A percentile compares a stretch with the other conserved stretches of the same genome.
These are phyloP conservation scores for Thalassiosira livingstoniorum DNA, from an alignment of 352 stramenopile genomes.

Conservation along the genomic window DNA sequence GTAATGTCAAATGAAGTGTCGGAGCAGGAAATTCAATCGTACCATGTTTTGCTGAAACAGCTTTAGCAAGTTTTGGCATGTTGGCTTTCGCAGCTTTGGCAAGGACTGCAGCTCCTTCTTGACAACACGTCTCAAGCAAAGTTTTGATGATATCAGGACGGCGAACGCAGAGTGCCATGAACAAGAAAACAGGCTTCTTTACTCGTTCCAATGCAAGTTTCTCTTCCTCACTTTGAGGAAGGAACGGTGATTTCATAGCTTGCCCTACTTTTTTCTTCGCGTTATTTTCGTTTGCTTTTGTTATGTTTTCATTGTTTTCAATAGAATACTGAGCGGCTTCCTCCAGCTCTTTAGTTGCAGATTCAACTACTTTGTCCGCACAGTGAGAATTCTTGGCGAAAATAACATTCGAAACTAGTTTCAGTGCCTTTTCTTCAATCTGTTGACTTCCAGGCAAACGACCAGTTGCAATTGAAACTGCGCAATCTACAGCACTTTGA, in stretches of 20 bases:
- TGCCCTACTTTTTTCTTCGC: conserved; percentile 47
- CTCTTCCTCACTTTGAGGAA: conserved; percentile 70
- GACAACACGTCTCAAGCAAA: conserved; percentile 71
- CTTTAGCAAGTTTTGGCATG: conserved; percentile 81
- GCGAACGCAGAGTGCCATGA: conserved; percentile 81
- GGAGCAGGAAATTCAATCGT: not conserved
- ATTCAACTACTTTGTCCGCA: conserved; percentile 68
- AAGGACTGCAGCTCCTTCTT: conserved; percentile 72
- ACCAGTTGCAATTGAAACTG: conserved; percentile 75
- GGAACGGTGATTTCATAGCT: conserved; percentile 43
- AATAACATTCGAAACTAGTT: conserved; percentile 84
- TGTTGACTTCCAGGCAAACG: conserved; percentile 62
- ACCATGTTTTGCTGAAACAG: conserved; percentile 72
- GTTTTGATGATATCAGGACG: conserved; percentile 78
- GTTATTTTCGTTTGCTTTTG: conserved; percentile 67
- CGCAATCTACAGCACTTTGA: conserved; percentile 62
- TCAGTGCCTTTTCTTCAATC: conserved; percentile 82
- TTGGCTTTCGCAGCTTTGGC: conserved; percentile 73
- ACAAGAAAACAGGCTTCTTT: conserved; percentile 72
- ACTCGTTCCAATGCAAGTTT: conserved; percentile 70
- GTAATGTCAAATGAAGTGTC: not conserved
- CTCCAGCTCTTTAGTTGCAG: conserved; percentile 72
- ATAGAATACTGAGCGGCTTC: conserved; percentile 60
- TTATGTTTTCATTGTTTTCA: conserved; percentile 69
- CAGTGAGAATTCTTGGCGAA: conserved; percentile 73